These are phyloP conservation scores for Albugo laibachii DNA, from an alignment of 352 stramenopile genomes.

Conservation along the genomic window DNA sequence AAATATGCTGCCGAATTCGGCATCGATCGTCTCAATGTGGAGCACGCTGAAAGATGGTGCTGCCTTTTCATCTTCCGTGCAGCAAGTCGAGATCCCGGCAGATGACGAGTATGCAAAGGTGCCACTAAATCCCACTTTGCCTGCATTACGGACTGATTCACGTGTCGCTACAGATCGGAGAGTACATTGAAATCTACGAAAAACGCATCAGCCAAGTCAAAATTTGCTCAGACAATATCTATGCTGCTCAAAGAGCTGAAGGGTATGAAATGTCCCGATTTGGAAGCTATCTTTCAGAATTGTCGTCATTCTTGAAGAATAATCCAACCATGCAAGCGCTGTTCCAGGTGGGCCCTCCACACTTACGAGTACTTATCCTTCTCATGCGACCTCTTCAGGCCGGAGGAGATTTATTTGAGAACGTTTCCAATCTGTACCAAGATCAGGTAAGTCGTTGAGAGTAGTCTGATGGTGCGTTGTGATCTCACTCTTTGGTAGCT, in stretches of 20 bases:
- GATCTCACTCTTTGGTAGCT: constrained; percentile 13
- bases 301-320: constrained; percentile 55
- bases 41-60: constrained; percentile 65
- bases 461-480: neutral
- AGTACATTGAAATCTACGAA: constrained; percentile 73
- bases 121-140: constrained; percentile 1
- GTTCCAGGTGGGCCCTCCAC: neutral
- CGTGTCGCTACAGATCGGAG: constrained; percentile 30
- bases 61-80: constrained; percentile 43
- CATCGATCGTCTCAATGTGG: constrained; percentile 58
- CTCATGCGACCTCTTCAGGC: constrained; percentile 10
- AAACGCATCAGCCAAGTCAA: constrained; percentile 68
- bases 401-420: constrained; percentile 66
- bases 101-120: constrained; percentile 70
- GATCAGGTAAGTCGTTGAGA: constrained; percentile 28
- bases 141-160: neutral
- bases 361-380: neutral
- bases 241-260: constrained; percentile 52
- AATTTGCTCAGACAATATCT: constrained; percentile 64
- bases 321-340: constrained; percentile 36
- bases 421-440: constrained; percentile 70
- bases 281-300: constrained; percentile 55
- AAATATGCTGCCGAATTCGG: constrained; percentile 54
- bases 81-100: constrained; percentile 72
- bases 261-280: constrained; percentile 77